phyloP scores from a whole-genome alignment of 2,329 filamentous ascomycete genomes.

The Chaetomium globosum region DNA sequence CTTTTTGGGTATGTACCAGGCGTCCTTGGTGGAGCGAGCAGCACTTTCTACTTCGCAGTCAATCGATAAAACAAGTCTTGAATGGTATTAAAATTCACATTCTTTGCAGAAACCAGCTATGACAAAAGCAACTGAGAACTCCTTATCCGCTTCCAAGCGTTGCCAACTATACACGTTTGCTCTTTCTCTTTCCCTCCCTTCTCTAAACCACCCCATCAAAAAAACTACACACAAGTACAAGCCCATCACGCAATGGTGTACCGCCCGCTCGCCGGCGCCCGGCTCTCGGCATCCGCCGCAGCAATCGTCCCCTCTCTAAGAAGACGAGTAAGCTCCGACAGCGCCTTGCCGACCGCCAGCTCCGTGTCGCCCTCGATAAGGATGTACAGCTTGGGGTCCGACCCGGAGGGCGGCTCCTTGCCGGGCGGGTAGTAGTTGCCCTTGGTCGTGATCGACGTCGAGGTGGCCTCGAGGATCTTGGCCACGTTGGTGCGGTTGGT shows the following conservation, averaged over 20 bases:
- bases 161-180: not conserved
- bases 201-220: not conserved
- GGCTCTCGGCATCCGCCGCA: conserved; percentile 81
- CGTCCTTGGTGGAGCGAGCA: not conserved
- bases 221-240: conserved; percentile 5
- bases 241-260: conserved; percentile 77
- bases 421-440: conserved; percentile 84
- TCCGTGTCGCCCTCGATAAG: conserved; percentile 97
- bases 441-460: conserved; percentile 96
- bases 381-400: conserved; percentile 94
- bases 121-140: not conserved
- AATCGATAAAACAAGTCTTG: not conserved
- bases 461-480: conserved; percentile 93
- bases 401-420: conserved; percentile 74
- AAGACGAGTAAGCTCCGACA: conserved; percentile 84
- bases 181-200: not conserved
- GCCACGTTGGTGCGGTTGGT: conserved; percentile 98
- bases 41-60: not conserved
- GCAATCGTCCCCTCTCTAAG: conserved; percentile 89
- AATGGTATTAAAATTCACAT: not conserved
- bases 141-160: not conserved
- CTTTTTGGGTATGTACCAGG: not conserved
- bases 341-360: conserved; percentile 83
- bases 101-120: not conserved
- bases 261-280: conserved; percentile 75